Evolutionary conservation across 805 yeast species (phyloP), one percentile per base, ranked within the genome.

Genomic region (Lachancea lanzarotensis): DNA sequence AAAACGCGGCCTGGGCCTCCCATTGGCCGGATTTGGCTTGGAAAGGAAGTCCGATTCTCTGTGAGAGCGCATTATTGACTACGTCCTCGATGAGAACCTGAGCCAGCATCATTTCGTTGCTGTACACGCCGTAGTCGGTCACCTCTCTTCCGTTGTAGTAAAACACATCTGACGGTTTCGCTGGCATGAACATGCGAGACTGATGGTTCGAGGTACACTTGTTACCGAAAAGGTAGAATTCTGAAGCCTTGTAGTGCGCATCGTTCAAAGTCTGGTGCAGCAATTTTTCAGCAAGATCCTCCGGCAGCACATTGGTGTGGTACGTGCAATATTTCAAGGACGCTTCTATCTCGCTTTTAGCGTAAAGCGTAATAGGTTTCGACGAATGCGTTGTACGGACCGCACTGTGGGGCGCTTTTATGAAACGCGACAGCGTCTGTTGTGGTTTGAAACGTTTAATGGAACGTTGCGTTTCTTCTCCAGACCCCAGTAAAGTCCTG

Each of bases 221-320:
- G 15, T 81, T 75, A 1, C 82, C 88, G 51, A 82, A 84, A 9
- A 85, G 65, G 46, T 75, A 71, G 56, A 85, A 85, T 50, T 71
- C 66, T 19, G 72, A 69, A 8, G 66, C 59, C 1, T 51, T 53
- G 65, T 79, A 78, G 0, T 51, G 45, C 1, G 65, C 52, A 31
- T 74, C 76, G 1, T 66, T 58, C 48, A 75, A 45, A 12, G 82
- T 63, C 16, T 68, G 65, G 11, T 54, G 43, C 2, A 81, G 60
- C 2, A 82, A 54, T 0, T 52, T 52, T 26, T 75, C 69, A 0
- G 87, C 78, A 8, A 76, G 46, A 0, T 70, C 67, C 0, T 59
- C 47, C 0, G 86, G 82, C 3, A 85, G 62, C 35, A 81, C 77
- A 49, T 75, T 68, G 37, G 62, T 65, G 45, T 74, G 71, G 35